A percentile compares a stretch with the other conserved stretches of the same genome.
phyloP scores from a whole-genome alignment of 129 eudicot genomes.

The Tagetes patula region DNA sequence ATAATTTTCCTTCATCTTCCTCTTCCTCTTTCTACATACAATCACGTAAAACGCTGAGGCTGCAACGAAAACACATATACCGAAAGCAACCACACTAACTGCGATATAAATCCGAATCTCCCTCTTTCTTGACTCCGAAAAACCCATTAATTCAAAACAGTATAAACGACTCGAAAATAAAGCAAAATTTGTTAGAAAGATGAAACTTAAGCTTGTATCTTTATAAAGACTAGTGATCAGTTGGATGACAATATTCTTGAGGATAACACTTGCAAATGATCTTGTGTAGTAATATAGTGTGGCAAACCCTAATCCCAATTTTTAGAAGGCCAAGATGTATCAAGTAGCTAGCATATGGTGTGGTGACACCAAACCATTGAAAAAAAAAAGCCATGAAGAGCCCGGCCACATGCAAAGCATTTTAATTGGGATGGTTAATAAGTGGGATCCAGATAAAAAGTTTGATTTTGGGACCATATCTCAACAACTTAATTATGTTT shows the following conservation, averaged over 20 bases:
- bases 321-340: slow-evolving; percentile 29
- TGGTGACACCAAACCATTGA: slow-evolving; percentile 13
- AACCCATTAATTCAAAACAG: slow-evolving; percentile 10
- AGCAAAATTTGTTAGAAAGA: slow-evolving; percentile 1
- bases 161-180: background rate
- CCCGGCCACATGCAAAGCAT: slow-evolving; percentile 38
- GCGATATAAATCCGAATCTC: slow-evolving; percentile 45
- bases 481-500: slow-evolving; percentile 14
- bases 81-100: slow-evolving; percentile 43
- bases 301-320: slow-evolving; percentile 25
- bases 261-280: slow-evolving; percentile 21
- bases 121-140: slow-evolving; percentile 27
- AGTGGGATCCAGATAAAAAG: slow-evolving; percentile 37
- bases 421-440: slow-evolving; percentile 20
- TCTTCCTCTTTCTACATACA: slow-evolving; percentile 33
- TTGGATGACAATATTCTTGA: slow-evolving; percentile 46
- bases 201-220: slow-evolving; percentile 40
- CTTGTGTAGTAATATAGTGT: slow-evolving; percentile 30
- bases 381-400: slow-evolving; percentile 24
- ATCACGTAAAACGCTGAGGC: slow-evolving; percentile 37
- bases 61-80: slow-evolving; percentile 33
- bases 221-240: slow-evolving; percentile 27
- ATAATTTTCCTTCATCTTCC: slow-evolving; percentile 16
- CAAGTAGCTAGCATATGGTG: background rate
- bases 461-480: slow-evolving; percentile 22